Conservation (phyloP, 768 basidiomycete genomes). For the Tricholomella constricta region DNA sequence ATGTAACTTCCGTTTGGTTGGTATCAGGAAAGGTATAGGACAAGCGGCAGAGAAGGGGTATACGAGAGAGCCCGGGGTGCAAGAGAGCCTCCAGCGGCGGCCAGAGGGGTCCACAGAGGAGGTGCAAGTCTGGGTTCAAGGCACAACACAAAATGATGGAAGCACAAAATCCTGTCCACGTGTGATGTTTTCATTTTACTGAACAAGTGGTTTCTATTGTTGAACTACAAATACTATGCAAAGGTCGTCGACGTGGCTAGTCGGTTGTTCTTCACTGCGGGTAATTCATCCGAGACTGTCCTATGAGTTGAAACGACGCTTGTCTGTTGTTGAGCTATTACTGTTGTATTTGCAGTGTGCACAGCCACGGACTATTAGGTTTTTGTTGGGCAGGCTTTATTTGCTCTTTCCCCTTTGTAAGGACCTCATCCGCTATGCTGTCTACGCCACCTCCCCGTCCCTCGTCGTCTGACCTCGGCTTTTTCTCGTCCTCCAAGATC, state of each 20-base stretch:
- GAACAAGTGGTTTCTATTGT: no score
- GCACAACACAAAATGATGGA: constrained; percentile 14
- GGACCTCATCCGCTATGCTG: constrained; percentile 16
- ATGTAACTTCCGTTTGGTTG: background rate
- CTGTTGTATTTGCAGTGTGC: background rate
- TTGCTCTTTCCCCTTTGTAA: background rate
- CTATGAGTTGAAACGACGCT: no score
- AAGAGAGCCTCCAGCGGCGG: constrained; percentile 10
- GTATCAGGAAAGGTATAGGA: constrained; percentile 5
- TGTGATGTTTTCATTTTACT: constrained; percentile 1
- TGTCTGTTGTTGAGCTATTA: no score
- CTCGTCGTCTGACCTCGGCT: constrained; percentile 27
- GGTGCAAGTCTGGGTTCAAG: constrained; percentile 1
- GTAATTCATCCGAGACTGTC: no score
- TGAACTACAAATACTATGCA: no score
- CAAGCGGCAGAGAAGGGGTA: constrained; percentile 6
- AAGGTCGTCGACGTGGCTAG: no score
- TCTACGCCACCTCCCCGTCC: constrained; percentile 20
- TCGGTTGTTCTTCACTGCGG: background rate
- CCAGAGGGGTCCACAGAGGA: constrained; percentile 7
- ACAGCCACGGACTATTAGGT: background rate
- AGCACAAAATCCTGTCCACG: background rate
- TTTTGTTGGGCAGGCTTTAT: background rate
- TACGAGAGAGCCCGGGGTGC: constrained; percentile 7
- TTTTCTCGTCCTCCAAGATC: constrained; percentile 34